phyloP scores from a whole-genome alignment of 2,329 filamentous ascomycete genomes.

The Periconia sp. region DNA sequence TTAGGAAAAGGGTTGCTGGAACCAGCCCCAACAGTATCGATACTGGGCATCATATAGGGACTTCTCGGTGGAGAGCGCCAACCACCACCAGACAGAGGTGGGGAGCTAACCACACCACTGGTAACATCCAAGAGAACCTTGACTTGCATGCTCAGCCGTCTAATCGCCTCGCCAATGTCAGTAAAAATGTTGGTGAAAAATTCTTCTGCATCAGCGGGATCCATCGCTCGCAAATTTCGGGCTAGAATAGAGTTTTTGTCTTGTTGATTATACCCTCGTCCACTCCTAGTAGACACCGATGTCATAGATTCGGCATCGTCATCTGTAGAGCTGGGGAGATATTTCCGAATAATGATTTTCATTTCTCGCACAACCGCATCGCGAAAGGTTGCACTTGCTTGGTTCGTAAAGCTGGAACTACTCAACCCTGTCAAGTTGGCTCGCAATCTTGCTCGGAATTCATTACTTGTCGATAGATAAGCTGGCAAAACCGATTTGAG shows the following conservation, averaged over 20 bases:
- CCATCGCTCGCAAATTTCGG: conserved; percentile 81
- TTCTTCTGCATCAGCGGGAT: conserved; percentile 80
- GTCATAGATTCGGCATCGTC: conserved; percentile 91
- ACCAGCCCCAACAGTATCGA: conserved; percentile 31
- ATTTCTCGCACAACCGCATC: conserved; percentile 85
- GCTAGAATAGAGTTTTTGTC: conserved; percentile 89
- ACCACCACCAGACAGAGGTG: conserved; percentile 41
- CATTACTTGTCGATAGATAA: conserved; percentile 73
- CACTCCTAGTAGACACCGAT: conserved; percentile 76
- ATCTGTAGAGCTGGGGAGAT: conserved; percentile 88
- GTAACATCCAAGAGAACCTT: conserved; percentile 95
- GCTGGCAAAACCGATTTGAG: conserved; percentile 71
- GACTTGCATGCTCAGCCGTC: conserved; percentile 83
- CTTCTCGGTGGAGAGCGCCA: conserved; percentile 53
- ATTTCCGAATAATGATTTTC: conserved; percentile 77
- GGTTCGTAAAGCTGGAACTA: conserved; percentile 74
- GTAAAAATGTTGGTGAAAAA: conserved; percentile 83
- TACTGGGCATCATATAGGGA: conserved; percentile 43
- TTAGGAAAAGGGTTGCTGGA: conserved; percentile 5
- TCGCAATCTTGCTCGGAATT: conserved; percentile 70
- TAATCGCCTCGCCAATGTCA: conserved; percentile 80
- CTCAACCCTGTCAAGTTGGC: conserved; percentile 77
- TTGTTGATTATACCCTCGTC: conserved; percentile 68
- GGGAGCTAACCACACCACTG: conserved; percentile 63
- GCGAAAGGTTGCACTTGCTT: conserved; percentile 81